Evolutionary conservation across 805 yeast species (phyloP).

Genomic region (Hermanozyma aechmeae): DNA sequence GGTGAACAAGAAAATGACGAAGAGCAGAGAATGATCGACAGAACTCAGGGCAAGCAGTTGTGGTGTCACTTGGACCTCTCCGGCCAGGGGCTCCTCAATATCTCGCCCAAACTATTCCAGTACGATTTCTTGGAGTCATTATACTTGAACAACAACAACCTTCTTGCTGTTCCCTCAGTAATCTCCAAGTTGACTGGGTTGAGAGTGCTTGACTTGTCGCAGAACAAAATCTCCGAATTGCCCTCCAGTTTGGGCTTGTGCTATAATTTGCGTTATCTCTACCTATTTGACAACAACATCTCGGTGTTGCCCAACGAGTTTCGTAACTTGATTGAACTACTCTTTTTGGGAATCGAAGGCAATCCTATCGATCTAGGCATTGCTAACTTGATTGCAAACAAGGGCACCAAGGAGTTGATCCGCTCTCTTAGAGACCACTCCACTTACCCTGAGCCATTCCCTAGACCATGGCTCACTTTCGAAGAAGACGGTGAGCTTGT

Average conservation of each 20-base stretch:
- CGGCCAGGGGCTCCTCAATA: slow-evolving; percentile 70
- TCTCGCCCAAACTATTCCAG: slow-evolving; percentile 68
- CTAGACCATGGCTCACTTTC: slow-evolving; percentile 76
- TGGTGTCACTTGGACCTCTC: slow-evolving; percentile 94
- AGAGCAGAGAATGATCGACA: slow-evolving; percentile 52
- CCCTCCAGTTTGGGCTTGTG: slow-evolving; percentile 83
- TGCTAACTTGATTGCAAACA: slow-evolving; percentile 62
- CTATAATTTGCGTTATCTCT: slow-evolving; percentile 69
- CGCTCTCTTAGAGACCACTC: slow-evolving; percentile 80
- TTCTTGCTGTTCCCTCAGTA: slow-evolving; percentile 56
- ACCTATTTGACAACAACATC: slow-evolving; percentile 80
- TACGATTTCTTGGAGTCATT: slow-evolving; percentile 80
- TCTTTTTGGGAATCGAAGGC: slow-evolving; percentile 89
- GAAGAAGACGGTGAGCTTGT: slow-evolving; percentile 66
- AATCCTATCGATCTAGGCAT: slow-evolving; percentile 66
- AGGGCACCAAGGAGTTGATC: slow-evolving; percentile 79
- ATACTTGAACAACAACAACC: slow-evolving; percentile 78
- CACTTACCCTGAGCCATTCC: slow-evolving; percentile 50
- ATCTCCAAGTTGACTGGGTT: slow-evolving; percentile 63
- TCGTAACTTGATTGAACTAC: slow-evolving; percentile 76
- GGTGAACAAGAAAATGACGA: slow-evolving; percentile 54
- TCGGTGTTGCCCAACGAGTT: slow-evolving; percentile 71
- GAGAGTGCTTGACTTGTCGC: slow-evolving; percentile 78
- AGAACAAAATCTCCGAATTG: slow-evolving; percentile 59
- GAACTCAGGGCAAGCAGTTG: slow-evolving; percentile 62